Conservation (phyloP, 805 yeast genomes). For the Pichia nakasei region DNA sequence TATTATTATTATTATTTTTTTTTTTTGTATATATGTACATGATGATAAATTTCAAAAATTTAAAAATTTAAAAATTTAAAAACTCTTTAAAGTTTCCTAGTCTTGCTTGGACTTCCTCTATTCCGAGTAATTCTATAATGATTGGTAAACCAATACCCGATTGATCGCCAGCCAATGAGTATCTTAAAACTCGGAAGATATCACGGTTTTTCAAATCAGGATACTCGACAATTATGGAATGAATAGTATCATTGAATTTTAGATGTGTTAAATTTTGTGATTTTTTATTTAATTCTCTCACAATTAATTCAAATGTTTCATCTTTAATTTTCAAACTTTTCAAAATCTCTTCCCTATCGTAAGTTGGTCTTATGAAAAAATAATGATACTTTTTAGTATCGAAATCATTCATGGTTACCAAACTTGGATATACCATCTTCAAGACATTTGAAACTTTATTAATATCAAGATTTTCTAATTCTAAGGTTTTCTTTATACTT, state of each 20-base stretch:
- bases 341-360: conserved; percentile 13
- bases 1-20: too few species aligned
- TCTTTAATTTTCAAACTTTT: conserved; percentile 14
- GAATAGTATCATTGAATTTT: conserved; percentile 9
- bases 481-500: not conserved
- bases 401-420: conserved; percentile 49
- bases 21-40: conserved; percentile 3
- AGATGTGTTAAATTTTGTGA: conserved; percentile 8
- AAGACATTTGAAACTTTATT: conserved; percentile 35
- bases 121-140: conserved; percentile 48
- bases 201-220: conserved; percentile 27
- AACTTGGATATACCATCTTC: conserved; percentile 35
- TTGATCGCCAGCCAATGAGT: conserved; percentile 58
- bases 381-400: conserved; percentile 35
- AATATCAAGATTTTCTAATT: conserved; percentile 12
- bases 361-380: conserved; percentile 34
- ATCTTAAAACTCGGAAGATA: conserved; percentile 52
- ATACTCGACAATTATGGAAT: not conserved
- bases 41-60: not conserved
- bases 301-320: conserved; percentile 1
- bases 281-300: conserved; percentile 6
- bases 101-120: conserved; percentile 26
- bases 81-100: conserved; percentile 7
- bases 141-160: conserved; percentile 64
- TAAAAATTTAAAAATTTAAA: conserved; percentile 1